Evolutionary conservation across 140 eudicot genomes (phyloP).

Genomic region (Cichorium intybus): DNA sequence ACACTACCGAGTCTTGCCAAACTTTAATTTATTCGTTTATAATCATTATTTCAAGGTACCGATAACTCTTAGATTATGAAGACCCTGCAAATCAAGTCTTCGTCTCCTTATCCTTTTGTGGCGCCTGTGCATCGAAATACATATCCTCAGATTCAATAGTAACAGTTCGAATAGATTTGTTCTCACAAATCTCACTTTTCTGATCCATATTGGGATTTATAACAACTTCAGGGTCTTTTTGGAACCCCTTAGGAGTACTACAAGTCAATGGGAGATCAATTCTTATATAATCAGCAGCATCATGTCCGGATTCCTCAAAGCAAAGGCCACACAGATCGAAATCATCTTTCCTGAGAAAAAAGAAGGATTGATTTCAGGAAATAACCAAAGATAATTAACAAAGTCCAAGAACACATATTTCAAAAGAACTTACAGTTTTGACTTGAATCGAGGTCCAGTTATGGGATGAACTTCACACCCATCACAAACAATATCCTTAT

Average conservation of each 20-base stretch:
- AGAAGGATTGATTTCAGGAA: neutral
- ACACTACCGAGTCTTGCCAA: neutral
- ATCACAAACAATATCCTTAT: neutral
- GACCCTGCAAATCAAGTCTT: too few species aligned
- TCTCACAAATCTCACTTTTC: neutral
- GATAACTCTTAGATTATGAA: too few species aligned
- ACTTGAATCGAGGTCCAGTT: neutral
- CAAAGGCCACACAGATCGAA: neutral
- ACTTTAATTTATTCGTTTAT: neutral
- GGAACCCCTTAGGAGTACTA: too few species aligned
- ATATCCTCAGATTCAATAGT: neutral
- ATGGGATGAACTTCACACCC: neutral
- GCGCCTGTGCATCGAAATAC: neutral
- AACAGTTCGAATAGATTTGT: neutral
- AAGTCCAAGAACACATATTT: too few species aligned
- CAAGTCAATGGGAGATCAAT: neutral
- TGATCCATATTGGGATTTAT: neutral
- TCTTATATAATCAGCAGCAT: neutral
- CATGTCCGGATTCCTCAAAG: neutral
- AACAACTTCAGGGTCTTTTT: neutral
- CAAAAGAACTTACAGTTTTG: neutral
- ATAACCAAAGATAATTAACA: neutral
- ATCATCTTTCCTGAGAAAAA: neutral
- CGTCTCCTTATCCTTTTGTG: too few species aligned
- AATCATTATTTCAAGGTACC: neutral